A percentile compares a stretch with the other conserved stretches of the same genome.
These are phyloP conservation scores for Patellaria atrata DNA, from an alignment of 495 filamentous ascomycete genomes.

Conservation along the genomic window DNA sequence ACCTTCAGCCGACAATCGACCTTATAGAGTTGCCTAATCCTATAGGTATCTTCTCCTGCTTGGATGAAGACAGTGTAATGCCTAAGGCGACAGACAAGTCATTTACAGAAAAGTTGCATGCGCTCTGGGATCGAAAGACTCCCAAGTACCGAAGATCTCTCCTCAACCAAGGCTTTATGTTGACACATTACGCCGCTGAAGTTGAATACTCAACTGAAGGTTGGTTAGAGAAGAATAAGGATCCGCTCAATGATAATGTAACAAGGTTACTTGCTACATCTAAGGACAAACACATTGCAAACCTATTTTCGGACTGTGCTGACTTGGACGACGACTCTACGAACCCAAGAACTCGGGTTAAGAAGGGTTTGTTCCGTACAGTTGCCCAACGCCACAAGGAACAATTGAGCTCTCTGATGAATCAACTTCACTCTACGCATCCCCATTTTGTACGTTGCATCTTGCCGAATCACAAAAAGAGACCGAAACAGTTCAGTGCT, in stretches of 20 bases:
- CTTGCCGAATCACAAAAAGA: constrained; percentile 95
- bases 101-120: constrained; percentile 95
- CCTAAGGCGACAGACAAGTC: constrained; percentile 94
- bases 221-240: constrained; percentile 99
- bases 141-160: constrained; percentile 83
- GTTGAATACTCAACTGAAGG: constrained; percentile 92
- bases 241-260: constrained; percentile 92
- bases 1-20: constrained; percentile 96
- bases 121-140: constrained; percentile 90
- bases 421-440: constrained; percentile 88
- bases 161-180: constrained; percentile 80
- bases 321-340: constrained; percentile 56
- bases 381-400: constrained; percentile 97
- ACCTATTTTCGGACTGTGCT: constrained; percentile 75
- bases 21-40: constrained; percentile 92
- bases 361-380: constrained; percentile 94
- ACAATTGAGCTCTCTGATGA: constrained; percentile 86
- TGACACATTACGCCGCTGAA: constrained; percentile 98
- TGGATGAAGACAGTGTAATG: constrained; percentile 98
- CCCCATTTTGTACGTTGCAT: constrained; percentile 98
- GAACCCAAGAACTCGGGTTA: constrained; percentile 65
- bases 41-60: constrained; percentile 95
- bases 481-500: constrained; percentile 82
- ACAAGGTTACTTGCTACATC: constrained; percentile 77
- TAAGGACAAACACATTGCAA: constrained; percentile 64